phyloP scores from a whole-genome alignment of 495 filamentous ascomycete genomes.

The Neurospora sp. region DNA sequence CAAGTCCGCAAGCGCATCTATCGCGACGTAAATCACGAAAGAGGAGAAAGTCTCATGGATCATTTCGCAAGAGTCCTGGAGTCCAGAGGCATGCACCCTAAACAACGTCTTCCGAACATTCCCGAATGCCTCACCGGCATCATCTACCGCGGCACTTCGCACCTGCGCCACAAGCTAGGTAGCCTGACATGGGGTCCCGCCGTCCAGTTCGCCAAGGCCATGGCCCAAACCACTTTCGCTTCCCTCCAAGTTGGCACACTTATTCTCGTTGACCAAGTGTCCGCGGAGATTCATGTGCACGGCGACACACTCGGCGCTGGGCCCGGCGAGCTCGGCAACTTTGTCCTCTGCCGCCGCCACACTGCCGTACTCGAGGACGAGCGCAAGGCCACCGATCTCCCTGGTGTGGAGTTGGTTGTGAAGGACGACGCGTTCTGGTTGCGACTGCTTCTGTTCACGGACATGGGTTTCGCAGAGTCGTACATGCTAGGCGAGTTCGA shows the following conservation, averaged over 20 bases:
- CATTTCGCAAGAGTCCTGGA: neutral
- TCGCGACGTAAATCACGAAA: neutral
- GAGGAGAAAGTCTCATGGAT: neutral
- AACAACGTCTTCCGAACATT: neutral
- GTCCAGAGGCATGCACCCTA: neutral
- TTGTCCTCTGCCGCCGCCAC: slow-evolving; percentile 2
- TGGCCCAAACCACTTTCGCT: slow-evolving; percentile 31
- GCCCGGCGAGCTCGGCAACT: slow-evolving; percentile 6
- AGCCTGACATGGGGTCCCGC: slow-evolving; percentile 29
- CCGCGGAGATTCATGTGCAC: slow-evolving; percentile 17
- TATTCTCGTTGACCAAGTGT: slow-evolving; percentile 29
- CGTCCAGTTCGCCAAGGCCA: slow-evolving; percentile 27
- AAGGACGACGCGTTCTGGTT: slow-evolving; percentile 56
- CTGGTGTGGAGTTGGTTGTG: slow-evolving; percentile 39
- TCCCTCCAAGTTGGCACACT: slow-evolving; percentile 33
- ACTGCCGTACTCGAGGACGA: neutral
- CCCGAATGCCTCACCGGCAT: neutral
- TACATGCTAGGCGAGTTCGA: slow-evolving; percentile 62
- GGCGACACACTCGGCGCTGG: slow-evolving; percentile 15
- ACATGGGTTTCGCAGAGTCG: slow-evolving; percentile 67
- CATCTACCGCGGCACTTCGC: slow-evolving; percentile 16
- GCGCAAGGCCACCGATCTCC: slow-evolving; percentile 14
- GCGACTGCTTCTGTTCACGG: slow-evolving; percentile 51
- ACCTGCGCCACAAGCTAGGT: slow-evolving; percentile 26
- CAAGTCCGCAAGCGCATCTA: neutral